A percentile compares a stretch with the other conserved stretches of the same genome.
Evolutionary conservation across 2,329 filamentous ascomycete genomes (phyloP).

Genomic region (Amauroascus verrucosus): DNA sequence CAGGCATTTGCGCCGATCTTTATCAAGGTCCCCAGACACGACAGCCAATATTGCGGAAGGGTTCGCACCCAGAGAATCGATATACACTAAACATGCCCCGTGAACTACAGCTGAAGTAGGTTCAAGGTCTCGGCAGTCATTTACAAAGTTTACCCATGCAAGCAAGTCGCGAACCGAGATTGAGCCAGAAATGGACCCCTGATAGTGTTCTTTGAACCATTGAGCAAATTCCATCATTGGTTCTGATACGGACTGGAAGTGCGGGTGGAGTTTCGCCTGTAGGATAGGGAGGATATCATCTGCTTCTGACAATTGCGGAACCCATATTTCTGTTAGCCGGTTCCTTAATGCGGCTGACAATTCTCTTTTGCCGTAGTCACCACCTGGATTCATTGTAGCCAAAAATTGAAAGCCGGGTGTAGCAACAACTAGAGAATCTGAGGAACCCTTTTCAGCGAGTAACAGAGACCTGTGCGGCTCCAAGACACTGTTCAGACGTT

Average conservation of each 20-base stretch:
- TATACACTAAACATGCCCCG: constrained; percentile 88
- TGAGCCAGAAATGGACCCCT: constrained; percentile 62
- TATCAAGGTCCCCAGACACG: constrained; percentile 56
- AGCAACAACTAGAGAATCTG: constrained; percentile 69
- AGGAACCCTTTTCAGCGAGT: constrained; percentile 83
- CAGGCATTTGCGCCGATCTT: constrained; percentile 64
- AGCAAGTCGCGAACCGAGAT: constrained; percentile 90
- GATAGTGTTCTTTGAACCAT: constrained; percentile 78
- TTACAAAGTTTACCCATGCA: constrained; percentile 88
- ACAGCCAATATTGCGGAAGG: constrained; percentile 76
- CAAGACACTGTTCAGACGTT: constrained; percentile 90
- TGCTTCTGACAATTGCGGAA: constrained; percentile 71
- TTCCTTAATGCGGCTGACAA: constrained; percentile 90
- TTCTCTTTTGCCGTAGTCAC: constrained; percentile 96
- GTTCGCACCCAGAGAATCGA: constrained; percentile 91
- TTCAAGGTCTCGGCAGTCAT: constrained; percentile 48
- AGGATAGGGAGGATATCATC: constrained; percentile 86
- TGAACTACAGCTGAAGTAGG: constrained; percentile 54
- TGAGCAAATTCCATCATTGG: constrained; percentile 76
- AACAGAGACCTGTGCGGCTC: constrained; percentile 78
- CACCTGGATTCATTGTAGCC: constrained; percentile 97
- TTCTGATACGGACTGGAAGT: constrained; percentile 49
- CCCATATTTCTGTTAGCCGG: constrained; percentile 98
- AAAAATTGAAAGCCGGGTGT: constrained; percentile 82
- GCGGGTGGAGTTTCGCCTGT: constrained; percentile 55